A percentile compares a stretch with the other conserved stretches of the same genome.
Evolutionary conservation across 768 basidiomycete genomes (phyloP).

Genomic region (Tephrocybe sp.): DNA sequence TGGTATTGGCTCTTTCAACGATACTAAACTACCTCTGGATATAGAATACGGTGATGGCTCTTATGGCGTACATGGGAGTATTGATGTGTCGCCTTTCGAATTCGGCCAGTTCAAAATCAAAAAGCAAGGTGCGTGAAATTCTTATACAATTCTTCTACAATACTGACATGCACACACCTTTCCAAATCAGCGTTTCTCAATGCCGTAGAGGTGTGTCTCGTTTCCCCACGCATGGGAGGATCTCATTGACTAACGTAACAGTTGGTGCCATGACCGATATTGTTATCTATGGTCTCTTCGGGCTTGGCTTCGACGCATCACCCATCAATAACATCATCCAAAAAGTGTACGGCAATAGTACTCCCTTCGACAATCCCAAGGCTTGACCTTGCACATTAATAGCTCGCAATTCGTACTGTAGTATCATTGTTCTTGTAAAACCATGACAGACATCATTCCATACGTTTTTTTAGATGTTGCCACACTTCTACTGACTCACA

Average conservation of each 20-base stretch:
- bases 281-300: slow-evolving; percentile 33
- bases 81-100: slow-evolving; percentile 29
- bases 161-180: background rate
- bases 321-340: slow-evolving; percentile 27
- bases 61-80: slow-evolving; percentile 32
- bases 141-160: background rate
- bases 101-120: slow-evolving; percentile 28
- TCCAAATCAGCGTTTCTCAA: slow-evolving; percentile 34
- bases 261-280: slow-evolving; percentile 13
- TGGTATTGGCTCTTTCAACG: slow-evolving; percentile 32
- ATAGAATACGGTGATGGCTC: slow-evolving; percentile 35
- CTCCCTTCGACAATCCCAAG: too few species aligned
- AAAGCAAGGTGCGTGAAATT: slow-evolving; percentile 13
- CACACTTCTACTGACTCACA: too few species aligned
- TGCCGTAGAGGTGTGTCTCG: slow-evolving; percentile 12
- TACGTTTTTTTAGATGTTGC: too few species aligned
- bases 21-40: slow-evolving; percentile 26
- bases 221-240: background rate
- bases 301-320: slow-evolving; percentile 34
- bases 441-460: too few species aligned
- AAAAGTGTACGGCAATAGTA: slow-evolving; percentile 20
- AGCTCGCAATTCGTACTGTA: too few species aligned
- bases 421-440: too few species aligned
- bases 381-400: too few species aligned
- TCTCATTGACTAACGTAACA: background rate